A percentile compares a stretch with the other conserved stretches of the same genome.
These are phyloP conservation scores for Neonectria ditissima DNA, from an alignment of 2,329 filamentous ascomycete species.

Conservation along the genomic window DNA sequence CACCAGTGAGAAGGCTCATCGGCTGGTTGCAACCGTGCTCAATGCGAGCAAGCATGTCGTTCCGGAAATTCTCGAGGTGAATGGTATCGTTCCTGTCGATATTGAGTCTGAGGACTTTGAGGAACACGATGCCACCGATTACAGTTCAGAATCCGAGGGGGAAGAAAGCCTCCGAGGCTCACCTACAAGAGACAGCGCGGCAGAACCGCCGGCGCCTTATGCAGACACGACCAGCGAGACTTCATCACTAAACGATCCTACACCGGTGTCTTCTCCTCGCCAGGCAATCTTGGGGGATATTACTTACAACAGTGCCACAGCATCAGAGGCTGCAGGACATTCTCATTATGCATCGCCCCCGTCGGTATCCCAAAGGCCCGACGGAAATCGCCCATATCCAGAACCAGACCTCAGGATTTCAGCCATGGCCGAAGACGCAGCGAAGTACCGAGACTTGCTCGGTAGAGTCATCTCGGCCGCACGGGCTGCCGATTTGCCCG, in stretches of 20 bases:
- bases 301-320: background rate
- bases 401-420: background rate
- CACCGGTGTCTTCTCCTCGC: background rate
- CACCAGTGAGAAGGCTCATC: background rate
- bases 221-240: background rate
- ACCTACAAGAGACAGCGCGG: background rate
- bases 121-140: background rate
- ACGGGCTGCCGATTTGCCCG: background rate
- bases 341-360: background rate
- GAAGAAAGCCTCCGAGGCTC: background rate
- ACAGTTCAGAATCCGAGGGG: background rate
- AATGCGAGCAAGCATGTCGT: background rate
- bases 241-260: background rate
- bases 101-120: background rate
- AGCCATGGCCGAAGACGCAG: background rate
- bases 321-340: background rate
- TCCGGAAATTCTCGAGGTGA: background rate
- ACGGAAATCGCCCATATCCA: background rate
- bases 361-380: background rate
- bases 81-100: background rate
- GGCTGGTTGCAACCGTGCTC: slow-evolving; percentile 9
- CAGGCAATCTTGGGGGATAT: background rate
- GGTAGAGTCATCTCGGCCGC: slow-evolving; percentile 4
- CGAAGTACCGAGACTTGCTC: slow-evolving; percentile 1
- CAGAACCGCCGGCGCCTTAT: background rate